Evolutionary conservation across 257 asterid species (phyloP), one percentile per base, ranked within the genome.

Genomic region (Schizonepeta tenuifolia): DNA sequence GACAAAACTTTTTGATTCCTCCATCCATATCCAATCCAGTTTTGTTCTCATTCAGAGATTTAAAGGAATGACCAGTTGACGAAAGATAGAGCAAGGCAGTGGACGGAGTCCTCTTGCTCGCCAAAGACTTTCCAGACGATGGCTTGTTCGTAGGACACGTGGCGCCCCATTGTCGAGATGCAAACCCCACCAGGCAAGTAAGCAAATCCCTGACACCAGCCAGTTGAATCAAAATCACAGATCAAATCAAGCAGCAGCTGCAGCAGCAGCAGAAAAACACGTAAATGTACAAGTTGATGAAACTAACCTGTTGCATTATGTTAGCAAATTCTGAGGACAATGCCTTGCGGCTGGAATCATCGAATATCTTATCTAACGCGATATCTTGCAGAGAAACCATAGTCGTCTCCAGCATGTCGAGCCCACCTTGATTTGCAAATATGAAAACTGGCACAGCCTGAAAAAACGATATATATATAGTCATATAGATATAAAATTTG

Each of bases 341-440:
- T 3, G 87, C 84, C 83, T 87, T 87, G 36, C 91, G 88, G 22
- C 97, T 91, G 0, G 86, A 28, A 22, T 92, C 98, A 8, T 88
- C 96, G 7, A 92, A 90, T 74, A 92, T 87, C 83, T 87, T 90
- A 69, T 88, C 97, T 36, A 92, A 55, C 7, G 89, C 73, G 38
- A 92, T 86, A 67, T 92, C 98, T 79, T 92, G 98, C 67, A 92
- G 82, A 26, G 97, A 90, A 46, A 92, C 90, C 65, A 92, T 82
- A 35, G 95, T 88, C 0, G 98, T 90, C 87, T 92, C 98, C 59
- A 92, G 86, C 97, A 92, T 88, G 87, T 90, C 95, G 2, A 92
- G 83, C 43, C 98, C 98, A 0, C 95, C 90, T 83, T 92, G 96
- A 74, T 92, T 92, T 6, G 98, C 90, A 12, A 92, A 92, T 49